Evolutionary conservation across 148 eudicot species (phyloP).

Genomic region (Diospyros lotus): DNA sequence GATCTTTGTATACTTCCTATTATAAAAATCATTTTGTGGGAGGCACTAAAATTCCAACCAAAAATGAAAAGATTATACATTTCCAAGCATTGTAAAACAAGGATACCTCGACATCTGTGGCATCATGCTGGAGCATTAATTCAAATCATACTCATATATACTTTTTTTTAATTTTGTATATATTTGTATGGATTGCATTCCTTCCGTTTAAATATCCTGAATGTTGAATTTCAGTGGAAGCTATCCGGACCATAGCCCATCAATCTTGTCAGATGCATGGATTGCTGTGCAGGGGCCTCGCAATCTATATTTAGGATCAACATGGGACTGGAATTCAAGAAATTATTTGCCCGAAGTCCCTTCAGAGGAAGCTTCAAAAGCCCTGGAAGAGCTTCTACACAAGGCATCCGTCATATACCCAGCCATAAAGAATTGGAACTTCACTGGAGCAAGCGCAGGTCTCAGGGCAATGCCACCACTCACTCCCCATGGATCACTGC

Average conservation of each 20-base stretch:
- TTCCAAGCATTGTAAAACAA: background rate
- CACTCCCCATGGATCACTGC: slow-evolving; percentile 76
- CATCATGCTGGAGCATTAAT: background rate
- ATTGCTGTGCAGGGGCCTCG: slow-evolving; percentile 67
- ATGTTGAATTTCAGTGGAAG: slow-evolving; percentile 45
- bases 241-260: slow-evolving; percentile 58
- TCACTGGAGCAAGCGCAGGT: slow-evolving; percentile 66
- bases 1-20: background rate
- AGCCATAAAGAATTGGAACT: slow-evolving; percentile 52
- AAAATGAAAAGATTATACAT: too few relatives aligned
- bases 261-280: slow-evolving; percentile 97
- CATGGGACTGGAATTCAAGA: slow-evolving; percentile 93
- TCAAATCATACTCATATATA: background rate
- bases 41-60: too few relatives aligned
- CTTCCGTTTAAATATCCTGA: background rate
- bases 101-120: background rate
- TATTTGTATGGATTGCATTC: background rate
- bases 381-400: slow-evolving; percentile 72
- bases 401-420: slow-evolving; percentile 73
- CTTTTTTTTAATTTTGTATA: background rate
- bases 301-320: slow-evolving; percentile 65
- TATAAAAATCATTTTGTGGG: too few relatives aligned
- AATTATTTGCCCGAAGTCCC: slow-evolving; percentile 62
- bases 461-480: slow-evolving; percentile 94
- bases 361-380: slow-evolving; percentile 58